Evolutionary conservation across 768 basidiomycete genomes (phyloP).

Genomic region (Hysterangium stoloniferum): DNA sequence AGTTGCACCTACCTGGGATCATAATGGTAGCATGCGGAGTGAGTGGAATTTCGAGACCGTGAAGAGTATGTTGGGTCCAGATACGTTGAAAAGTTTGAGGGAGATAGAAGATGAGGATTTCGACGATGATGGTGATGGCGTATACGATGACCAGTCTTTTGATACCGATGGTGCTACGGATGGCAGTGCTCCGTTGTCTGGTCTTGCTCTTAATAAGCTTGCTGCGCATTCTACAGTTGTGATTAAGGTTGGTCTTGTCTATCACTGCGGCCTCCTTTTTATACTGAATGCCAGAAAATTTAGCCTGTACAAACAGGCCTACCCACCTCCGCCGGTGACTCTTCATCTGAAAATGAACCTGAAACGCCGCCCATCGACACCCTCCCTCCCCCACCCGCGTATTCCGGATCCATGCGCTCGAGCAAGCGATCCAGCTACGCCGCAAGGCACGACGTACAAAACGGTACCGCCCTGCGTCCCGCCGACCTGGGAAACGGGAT

Average conservation of each 20-base stretch:
- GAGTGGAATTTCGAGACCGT: conserved; percentile 97
- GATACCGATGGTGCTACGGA: conserved; percentile 56
- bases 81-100: conserved; percentile 67
- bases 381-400: conserved; percentile 54
- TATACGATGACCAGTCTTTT: conserved; percentile 37
- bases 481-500: conserved; percentile 83
- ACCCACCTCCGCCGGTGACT: conserved; percentile 37
- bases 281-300: conserved; percentile 36
- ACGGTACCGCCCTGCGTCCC: conserved; percentile 69
- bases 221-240: conserved; percentile 68
- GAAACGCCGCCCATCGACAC: conserved; percentile 23
- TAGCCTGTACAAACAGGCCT: conserved; percentile 35
- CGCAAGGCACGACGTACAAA: conserved; percentile 53
- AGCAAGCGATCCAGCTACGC: conserved; percentile 72
- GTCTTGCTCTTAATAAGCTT: conserved; percentile 42
- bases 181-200: conserved; percentile 44
- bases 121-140: conserved; percentile 39
- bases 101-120: conserved; percentile 36
- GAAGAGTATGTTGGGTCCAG: conserved; percentile 53
- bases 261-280: neutral
- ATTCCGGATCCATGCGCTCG: conserved; percentile 56
- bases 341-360: conserved; percentile 29
- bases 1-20: conserved; percentile 50
- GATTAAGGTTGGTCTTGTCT: conserved; percentile 31
- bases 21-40: conserved; percentile 69